Conservation (phyloP, 192 early-diverging fungal species). For the Gorgonomyces haynaldii region DNA sequence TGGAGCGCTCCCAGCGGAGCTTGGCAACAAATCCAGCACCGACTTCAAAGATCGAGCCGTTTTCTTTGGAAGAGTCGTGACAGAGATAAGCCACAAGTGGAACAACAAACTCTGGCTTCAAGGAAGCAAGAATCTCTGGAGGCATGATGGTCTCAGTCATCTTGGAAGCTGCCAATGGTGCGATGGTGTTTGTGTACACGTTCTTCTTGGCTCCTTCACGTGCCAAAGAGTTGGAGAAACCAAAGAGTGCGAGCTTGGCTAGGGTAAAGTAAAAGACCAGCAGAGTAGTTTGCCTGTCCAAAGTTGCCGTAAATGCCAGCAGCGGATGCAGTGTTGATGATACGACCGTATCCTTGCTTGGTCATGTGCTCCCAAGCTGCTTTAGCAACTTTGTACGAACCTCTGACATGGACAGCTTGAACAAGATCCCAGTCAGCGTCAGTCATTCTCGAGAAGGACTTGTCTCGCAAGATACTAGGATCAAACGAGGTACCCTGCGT, state of each 20-base stretch:
- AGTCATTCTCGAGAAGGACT: constrained; percentile 90
- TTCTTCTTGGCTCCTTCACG: constrained; percentile 91
- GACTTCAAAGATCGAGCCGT: constrained; percentile 88
- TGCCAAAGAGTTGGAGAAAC: constrained; percentile 84
- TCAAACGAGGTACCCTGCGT: constrained; percentile 56
- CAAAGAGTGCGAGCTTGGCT: constrained; percentile 90
- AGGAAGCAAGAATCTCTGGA: constrained; percentile 83
- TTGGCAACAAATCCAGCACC: constrained; percentile 90
- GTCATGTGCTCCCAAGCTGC: constrained; percentile 94
- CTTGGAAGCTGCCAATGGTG: constrained; percentile 90
- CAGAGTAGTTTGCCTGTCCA: constrained; percentile 80
- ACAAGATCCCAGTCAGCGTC: constrained; percentile 97
- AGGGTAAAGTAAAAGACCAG: constrained; percentile 37
- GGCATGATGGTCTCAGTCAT: constrained; percentile 93
- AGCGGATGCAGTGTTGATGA: constrained; percentile 89
- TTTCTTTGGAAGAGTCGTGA: constrained; percentile 66
- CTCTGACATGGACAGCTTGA: constrained; percentile 82
- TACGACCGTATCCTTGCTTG: constrained; percentile 89
- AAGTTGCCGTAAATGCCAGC: constrained; percentile 99
- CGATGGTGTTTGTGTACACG: constrained; percentile 86
- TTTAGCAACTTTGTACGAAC: constrained; percentile 90
- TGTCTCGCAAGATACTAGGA: constrained; percentile 81
- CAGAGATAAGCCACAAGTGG: constrained; percentile 84
- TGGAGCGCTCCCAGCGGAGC: constrained; percentile 81
- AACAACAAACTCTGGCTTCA: constrained; percentile 95